Evolutionary conservation across 495 filamentous ascomycete species (phyloP).

Genomic region (Penicillium lagena): DNA sequence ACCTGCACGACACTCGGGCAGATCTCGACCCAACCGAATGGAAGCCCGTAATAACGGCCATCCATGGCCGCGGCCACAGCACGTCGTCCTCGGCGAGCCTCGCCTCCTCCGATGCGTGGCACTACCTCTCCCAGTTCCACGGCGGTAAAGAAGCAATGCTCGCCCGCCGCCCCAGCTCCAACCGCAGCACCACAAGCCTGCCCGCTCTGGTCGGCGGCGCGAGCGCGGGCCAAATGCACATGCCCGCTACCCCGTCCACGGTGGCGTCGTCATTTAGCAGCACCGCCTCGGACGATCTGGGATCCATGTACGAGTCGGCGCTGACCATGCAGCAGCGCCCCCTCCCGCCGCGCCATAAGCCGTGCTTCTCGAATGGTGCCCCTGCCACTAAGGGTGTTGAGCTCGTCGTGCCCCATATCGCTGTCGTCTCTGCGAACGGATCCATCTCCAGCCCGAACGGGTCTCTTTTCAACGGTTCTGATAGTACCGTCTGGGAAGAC

Average conservation of each 20-base stretch:
- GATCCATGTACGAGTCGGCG: constrained; percentile 20
- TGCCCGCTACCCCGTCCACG: constrained; percentile 40
- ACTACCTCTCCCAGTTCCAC: constrained; percentile 45
- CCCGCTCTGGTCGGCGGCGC: constrained; percentile 22
- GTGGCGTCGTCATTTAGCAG: constrained; percentile 37
- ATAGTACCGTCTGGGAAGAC: constrained; percentile 25
- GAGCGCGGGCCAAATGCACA: constrained; percentile 15
- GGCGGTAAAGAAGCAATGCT: constrained; percentile 16
- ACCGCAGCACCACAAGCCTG: constrained; percentile 29
- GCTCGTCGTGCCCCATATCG: constrained; percentile 36
- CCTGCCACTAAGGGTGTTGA: constrained; percentile 32
- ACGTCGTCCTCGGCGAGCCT: constrained; percentile 8
- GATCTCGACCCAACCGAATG: constrained; percentile 54
- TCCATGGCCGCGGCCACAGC: neutral
- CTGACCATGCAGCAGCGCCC: constrained; percentile 18
- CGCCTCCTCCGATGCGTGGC: constrained; percentile 41
- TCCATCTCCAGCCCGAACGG: constrained; percentile 19
- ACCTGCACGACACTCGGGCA: constrained; percentile 32
- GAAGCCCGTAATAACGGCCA: constrained; percentile 43
- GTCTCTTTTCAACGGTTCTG: too few species aligned
- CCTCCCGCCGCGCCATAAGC: constrained; percentile 36
- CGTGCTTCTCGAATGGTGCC: constrained; percentile 25
- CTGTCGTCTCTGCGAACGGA: constrained; percentile 13
- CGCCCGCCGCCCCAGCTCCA: constrained; percentile 19
- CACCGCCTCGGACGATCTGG: constrained; percentile 33